Evolutionary conservation across 352 stramenopile species (phyloP).

Genomic region (Globisporangium paroecandrum): DNA sequence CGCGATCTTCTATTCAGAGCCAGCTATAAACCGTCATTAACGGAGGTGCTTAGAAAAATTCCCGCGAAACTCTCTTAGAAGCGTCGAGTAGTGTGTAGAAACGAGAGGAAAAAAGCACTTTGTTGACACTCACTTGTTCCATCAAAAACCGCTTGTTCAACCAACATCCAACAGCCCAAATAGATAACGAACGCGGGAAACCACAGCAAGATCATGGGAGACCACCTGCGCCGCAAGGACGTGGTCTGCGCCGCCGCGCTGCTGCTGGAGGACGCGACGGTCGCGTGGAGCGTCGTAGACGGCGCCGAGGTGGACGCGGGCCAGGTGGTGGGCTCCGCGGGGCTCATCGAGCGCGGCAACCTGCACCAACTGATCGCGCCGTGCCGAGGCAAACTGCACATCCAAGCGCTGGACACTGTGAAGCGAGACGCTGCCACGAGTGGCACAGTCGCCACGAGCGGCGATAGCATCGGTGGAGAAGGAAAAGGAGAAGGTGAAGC

Average conservation of each 20-base stretch:
- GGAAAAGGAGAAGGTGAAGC: background rate
- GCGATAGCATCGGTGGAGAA: background rate
- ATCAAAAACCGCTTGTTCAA: background rate
- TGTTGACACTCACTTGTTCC: background rate
- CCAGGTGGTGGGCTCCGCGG: constrained; percentile 49
- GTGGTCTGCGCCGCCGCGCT: constrained; percentile 36
- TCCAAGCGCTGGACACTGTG: constrained; percentile 6
- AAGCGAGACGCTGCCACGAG: background rate
- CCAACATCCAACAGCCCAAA: background rate
- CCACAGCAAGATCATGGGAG: constrained; percentile 7
- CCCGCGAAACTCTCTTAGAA: too few species aligned
- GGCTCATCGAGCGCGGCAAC: constrained; percentile 57
- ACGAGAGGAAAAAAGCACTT: background rate
- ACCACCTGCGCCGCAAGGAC: constrained; percentile 61
- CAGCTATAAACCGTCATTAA: too few species aligned
- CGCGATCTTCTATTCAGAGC: background rate
- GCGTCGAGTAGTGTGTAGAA: too few species aligned
- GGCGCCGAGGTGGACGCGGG: constrained; percentile 52
- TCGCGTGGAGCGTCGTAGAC: constrained; percentile 46
- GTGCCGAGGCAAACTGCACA: constrained; percentile 89
- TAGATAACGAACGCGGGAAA: background rate
- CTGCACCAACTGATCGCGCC: constrained; percentile 59
- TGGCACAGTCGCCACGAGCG: background rate
- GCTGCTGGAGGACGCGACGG: constrained; percentile 20
- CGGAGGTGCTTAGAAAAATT: too few species aligned